Evolutionary conservation across 495 filamentous ascomycete species (phyloP), one percentile per base, ranked within the genome.

Genomic region (Penicillium taxi): DNA sequence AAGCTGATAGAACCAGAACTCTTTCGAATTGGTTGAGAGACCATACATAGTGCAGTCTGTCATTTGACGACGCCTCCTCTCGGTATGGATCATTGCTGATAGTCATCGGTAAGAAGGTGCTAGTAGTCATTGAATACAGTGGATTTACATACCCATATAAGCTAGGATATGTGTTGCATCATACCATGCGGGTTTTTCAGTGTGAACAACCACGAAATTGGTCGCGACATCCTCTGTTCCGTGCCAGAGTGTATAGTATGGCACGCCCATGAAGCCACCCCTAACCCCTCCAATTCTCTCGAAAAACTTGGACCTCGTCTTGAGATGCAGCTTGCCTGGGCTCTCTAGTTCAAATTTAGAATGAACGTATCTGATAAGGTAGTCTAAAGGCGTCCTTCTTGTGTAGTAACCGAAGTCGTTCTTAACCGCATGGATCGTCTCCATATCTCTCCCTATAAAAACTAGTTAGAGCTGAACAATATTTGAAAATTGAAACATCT

Each of bases 1-100:
- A 22, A 45, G 15, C 5, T 25, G 36, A 19, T 39, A 45, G 15
- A 45, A 45, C 36, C 31, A 39, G 25, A 39, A 45, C 3, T 30
- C 30, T 18, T 35, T 22, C 2, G 31, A 27, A 16, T 45, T 26
- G 6, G 42, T 39, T 9, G 24, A 18, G 3, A 45, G 25, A 6
- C 42, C 36, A 25, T 35, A 39, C 1, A 45, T 20, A 20, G 6
- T 12, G 35, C 42, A 35, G 31, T 39, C 28, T n/a, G 8, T 18
- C 26, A 35, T 12, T 15, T 26, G 35, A 6, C 25, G 26, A n/a
- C 9, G 17, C n/a, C 26, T 39, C 4, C 42, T 16, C 8, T 26
- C 23, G 6, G 9, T 6, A 26, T 45, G 31, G 25, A 45, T 23
- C 42, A 45, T 45, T 6, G 19, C 42, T 45, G n/a, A n/a, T n/a